phyloP scores from a whole-genome alignment of 352 stramenopile species.

The Phytophthora litchii region DNA sequence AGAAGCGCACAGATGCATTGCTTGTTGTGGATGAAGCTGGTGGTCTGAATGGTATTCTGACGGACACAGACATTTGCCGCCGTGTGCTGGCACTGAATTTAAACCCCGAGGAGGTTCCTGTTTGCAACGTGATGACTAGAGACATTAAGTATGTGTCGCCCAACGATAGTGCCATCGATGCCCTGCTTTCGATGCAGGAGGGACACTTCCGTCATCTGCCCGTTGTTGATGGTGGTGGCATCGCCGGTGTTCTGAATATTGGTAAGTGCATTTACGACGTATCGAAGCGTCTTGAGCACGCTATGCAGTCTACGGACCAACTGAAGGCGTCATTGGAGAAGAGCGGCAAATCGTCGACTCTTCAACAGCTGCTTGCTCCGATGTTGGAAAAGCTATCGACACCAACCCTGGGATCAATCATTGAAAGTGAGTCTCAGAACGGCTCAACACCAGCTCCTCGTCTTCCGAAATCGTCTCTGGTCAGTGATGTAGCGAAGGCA shows the following conservation, averaged over 20 bases:
- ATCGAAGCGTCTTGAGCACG: slow-evolving; percentile 95
- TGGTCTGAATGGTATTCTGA: slow-evolving; percentile 94
- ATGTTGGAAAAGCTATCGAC: slow-evolving; percentile 87
- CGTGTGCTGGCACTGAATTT: slow-evolving; percentile 91
- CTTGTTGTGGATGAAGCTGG: slow-evolving; percentile 90
- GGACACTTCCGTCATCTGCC: slow-evolving; percentile 97
- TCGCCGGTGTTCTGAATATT: slow-evolving; percentile 98
- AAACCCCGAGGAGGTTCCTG: slow-evolving; percentile 62
- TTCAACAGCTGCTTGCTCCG: slow-evolving; percentile 77
- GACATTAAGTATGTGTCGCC: slow-evolving; percentile 96
- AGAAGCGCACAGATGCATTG: slow-evolving; percentile 93
- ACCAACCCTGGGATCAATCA: slow-evolving; percentile 83
- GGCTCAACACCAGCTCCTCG: slow-evolving; percentile 61
- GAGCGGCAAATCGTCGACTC: slow-evolving; percentile 68
- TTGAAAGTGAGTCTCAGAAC: slow-evolving; percentile 74
- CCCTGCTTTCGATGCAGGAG: slow-evolving; percentile 97
- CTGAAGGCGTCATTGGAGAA: slow-evolving; percentile 85
- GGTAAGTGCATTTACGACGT: slow-evolving; percentile 99
- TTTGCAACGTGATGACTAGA: slow-evolving; percentile 94
- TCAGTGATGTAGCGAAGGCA: slow-evolving; percentile 73
- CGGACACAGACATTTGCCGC: slow-evolving; percentile 96
- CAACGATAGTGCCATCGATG: slow-evolving; percentile 95
- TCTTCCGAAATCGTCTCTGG: slow-evolving; percentile 86
- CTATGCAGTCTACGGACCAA: slow-evolving; percentile 82
- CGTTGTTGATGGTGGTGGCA: slow-evolving; percentile 88